Evolutionary conservation across 768 basidiomycete genomes (phyloP).

Genomic region (Royoungia palumana): DNA sequence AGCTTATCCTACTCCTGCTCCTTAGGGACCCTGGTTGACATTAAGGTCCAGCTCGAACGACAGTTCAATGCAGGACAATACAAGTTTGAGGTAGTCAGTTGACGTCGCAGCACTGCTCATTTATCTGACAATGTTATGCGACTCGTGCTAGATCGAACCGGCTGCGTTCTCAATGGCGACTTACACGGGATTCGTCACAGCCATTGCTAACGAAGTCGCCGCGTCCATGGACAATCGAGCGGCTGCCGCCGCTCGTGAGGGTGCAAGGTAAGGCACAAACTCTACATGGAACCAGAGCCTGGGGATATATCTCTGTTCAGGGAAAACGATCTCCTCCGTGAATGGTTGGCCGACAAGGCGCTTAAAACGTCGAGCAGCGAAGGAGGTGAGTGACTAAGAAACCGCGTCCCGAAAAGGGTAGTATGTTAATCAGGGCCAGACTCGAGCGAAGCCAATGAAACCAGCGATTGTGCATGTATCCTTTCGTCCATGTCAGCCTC

Average conservation of each 20-base stretch:
- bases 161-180: slow-evolving; percentile 51
- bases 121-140: background rate
- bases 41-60: slow-evolving; percentile 40
- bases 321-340: slow-evolving; percentile 39
- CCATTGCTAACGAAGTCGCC: slow-evolving; percentile 40
- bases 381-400: slow-evolving; percentile 3
- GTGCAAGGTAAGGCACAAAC: slow-evolving; percentile 8
- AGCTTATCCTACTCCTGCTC: background rate
- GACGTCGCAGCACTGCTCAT: no score
- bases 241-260: slow-evolving; percentile 36
- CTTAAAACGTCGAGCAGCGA: background rate
- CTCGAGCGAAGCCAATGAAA: slow-evolving; percentile 2
- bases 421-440: background rate
- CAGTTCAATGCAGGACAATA: slow-evolving; percentile 54
- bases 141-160: slow-evolving; percentile 45
- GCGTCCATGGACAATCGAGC: slow-evolving; percentile 42
- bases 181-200: slow-evolving; percentile 41
- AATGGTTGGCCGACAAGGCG: slow-evolving; percentile 40
- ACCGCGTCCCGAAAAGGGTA: background rate
- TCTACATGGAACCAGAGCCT: background rate
- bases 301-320: slow-evolving; percentile 23
- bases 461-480: slow-evolving; percentile 8
- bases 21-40: background rate
- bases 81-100: slow-evolving; percentile 40
- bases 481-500: slow-evolving; percentile 42